A percentile compares a stretch with the other conserved stretches of the same genome.
phyloP scores from a whole-genome alignment of 2,329 filamentous ascomycete genomes.

The Dactylellina cionopaga region DNA sequence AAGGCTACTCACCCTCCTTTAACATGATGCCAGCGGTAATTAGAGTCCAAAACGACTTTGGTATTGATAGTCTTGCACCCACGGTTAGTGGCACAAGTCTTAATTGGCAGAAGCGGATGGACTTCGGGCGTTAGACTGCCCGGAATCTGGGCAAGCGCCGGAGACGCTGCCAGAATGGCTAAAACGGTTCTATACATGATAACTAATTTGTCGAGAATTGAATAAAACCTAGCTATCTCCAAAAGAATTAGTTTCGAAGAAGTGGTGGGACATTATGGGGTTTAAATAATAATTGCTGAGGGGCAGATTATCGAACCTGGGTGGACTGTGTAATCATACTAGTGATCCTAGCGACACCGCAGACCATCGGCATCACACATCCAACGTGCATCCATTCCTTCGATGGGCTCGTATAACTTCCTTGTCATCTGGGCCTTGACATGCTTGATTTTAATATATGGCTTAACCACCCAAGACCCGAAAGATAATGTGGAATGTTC shows the following conservation, averaged over 20 bases:
- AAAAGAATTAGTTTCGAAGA: not conserved
- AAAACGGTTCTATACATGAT: conserved; percentile 19
- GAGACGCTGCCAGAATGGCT: conserved; percentile 16
- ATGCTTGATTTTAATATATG: conserved; percentile 10
- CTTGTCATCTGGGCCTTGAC: not conserved
- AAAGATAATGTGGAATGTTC: too few species aligned
- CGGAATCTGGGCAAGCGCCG: conserved; percentile 65
- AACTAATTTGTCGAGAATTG: not conserved
- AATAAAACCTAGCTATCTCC: not conserved
- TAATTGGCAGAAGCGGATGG: conserved; percentile 67
- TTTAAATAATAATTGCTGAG: not conserved
- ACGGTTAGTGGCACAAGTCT: conserved; percentile 65
- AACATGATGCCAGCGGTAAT: conserved; percentile 69
- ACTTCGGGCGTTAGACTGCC: conserved; percentile 65
- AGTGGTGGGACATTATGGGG: not conserved
- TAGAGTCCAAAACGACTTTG: conserved; percentile 67
- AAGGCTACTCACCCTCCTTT: conserved; percentile 53
- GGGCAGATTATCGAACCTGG: too few species aligned
- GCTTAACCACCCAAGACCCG: too few species aligned
- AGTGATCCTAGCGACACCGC: not conserved
- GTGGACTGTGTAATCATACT: not conserved
- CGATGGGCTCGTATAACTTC: conserved; percentile 1
- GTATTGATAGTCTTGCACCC: conserved; percentile 66
- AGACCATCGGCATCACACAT: too few species aligned
- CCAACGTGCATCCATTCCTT: too few species aligned